Conservation (phyloP, 108 stramenopile species). For the Licmophora abbreviata region DNA sequence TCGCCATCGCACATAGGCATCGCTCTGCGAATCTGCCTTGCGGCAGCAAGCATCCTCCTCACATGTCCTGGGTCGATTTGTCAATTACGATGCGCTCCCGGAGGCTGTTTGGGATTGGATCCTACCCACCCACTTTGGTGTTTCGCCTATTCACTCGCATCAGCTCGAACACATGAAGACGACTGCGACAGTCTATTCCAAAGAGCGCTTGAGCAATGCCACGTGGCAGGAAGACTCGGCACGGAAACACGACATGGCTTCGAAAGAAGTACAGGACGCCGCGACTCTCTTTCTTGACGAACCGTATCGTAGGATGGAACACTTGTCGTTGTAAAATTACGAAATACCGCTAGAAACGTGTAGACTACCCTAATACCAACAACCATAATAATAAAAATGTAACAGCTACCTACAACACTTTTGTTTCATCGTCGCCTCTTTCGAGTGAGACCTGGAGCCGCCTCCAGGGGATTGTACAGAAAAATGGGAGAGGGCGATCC, state of each 20-base stretch:
- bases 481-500: too few relatives aligned
- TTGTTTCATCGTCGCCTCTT: too few relatives aligned
- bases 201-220: conserved; percentile 26
- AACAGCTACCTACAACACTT: too few relatives aligned
- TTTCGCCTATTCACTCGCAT: conserved; percentile 11
- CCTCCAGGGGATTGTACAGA: too few relatives aligned
- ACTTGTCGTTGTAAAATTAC: too few relatives aligned
- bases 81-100: conserved; percentile 67
- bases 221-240: conserved; percentile 53
- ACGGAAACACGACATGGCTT: conserved; percentile 42
- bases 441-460: too few relatives aligned
- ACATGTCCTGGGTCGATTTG: conserved; percentile 26
- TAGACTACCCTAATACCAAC: too few relatives aligned
- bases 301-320: too few relatives aligned
- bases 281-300: too few relatives aligned
- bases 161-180: conserved; percentile 42
- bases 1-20: conserved; percentile 20
- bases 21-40: conserved; percentile 44
- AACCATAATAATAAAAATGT: too few relatives aligned
- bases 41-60: conserved; percentile 12
- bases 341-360: too few relatives aligned
- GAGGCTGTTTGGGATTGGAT: conserved; percentile 41
- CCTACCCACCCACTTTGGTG: conserved; percentile 57
- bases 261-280: conserved; percentile 35
- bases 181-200: conserved; percentile 51